Evolutionary conservation across 1,284 basidiomycete genomes (phyloP).

Genomic region (Malassezia japonica): DNA sequence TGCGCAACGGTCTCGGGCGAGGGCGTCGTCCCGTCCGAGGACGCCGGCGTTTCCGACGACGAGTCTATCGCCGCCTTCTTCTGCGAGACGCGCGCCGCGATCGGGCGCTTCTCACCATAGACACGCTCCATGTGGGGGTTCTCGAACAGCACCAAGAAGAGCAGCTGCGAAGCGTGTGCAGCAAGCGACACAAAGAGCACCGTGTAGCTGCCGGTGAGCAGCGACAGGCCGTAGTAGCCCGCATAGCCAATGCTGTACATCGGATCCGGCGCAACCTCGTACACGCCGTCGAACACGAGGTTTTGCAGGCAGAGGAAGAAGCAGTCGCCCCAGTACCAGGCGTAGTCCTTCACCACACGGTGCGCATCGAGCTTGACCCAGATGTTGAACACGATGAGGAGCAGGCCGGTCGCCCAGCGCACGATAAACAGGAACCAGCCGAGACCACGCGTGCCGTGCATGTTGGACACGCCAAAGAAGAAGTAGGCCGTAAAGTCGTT

Average conservation of each 20-base stretch:
- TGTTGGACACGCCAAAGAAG: conserved; percentile 72
- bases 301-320: conserved; percentile 70
- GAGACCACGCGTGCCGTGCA: conserved; percentile 64
- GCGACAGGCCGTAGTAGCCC: conserved; percentile 81
- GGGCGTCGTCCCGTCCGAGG: neutral
- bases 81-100: conserved; percentile 21
- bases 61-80: conserved; percentile 5
- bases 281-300: conserved; percentile 93
- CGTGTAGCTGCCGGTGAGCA: conserved; percentile 75
- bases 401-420: conserved; percentile 75
- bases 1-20: conserved; percentile 53
- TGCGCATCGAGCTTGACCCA: conserved; percentile 99
- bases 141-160: conserved; percentile 91
- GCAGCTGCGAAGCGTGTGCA: conserved; percentile 88
- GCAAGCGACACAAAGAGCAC: conserved; percentile 85
- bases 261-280: conserved; percentile 76
- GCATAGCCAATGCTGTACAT: conserved; percentile 75
- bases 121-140: conserved; percentile 65
- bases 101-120: conserved; percentile 39
- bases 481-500: conserved; percentile 84
- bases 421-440: conserved; percentile 65
- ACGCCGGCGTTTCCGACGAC: neutral
- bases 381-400: conserved; percentile 83
- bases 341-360: conserved; percentile 74
- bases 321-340: conserved; percentile 91